Percentiles rank a stretch among this genome's conserved stretches.
phyloP scores from a whole-genome alignment of 441 rosid genomes.

The Pelargonium myrrhifolium region DNA sequence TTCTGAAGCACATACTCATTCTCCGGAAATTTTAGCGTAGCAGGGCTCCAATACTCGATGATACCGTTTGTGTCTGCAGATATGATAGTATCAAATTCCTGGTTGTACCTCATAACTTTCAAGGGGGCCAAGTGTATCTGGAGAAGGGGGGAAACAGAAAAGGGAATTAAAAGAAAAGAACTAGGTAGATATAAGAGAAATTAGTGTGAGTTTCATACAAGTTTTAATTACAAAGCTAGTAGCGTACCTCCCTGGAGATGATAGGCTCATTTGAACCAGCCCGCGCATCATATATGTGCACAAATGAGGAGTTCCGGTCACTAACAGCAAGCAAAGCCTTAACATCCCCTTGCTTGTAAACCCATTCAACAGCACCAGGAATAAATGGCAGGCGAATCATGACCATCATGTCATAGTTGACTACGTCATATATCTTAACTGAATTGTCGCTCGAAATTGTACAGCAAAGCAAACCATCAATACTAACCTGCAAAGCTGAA shows the following conservation, averaged over 20 bases:
- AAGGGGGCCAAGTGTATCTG: conserved; percentile 68
- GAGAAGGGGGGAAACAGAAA: conserved; percentile 7
- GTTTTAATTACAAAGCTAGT: neutral
- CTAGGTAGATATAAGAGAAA: neutral
- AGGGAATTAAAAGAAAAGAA: neutral
- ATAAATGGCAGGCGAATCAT: conserved; percentile 73
- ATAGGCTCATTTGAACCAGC: conserved; percentile 81
- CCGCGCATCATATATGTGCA: conserved; percentile 80
- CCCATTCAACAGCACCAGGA: conserved; percentile 88
- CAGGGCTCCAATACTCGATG: conserved; percentile 78
- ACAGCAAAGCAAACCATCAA: conserved; percentile 91
- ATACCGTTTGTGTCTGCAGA: conserved; percentile 78
- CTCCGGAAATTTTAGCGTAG: conserved; percentile 70
- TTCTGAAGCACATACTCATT: conserved; percentile 48
- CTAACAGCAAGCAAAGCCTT: conserved; percentile 82
- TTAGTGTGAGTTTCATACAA: neutral
- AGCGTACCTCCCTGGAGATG: conserved; percentile 60
- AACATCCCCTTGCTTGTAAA: conserved; percentile 85
- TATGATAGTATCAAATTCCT: conserved; percentile 57
- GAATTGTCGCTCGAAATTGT: conserved; percentile 78
- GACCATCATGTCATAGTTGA: conserved; percentile 96
- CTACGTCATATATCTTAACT: conserved; percentile 88
- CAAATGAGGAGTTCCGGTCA: conserved; percentile 61
- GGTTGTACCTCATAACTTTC: conserved; percentile 75
- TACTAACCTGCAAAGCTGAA: conserved; percentile 86